Base-by-base conservation (phyloP, 2,329 filamentous ascomycete species). In the Aspergillus candidus region DNA sequence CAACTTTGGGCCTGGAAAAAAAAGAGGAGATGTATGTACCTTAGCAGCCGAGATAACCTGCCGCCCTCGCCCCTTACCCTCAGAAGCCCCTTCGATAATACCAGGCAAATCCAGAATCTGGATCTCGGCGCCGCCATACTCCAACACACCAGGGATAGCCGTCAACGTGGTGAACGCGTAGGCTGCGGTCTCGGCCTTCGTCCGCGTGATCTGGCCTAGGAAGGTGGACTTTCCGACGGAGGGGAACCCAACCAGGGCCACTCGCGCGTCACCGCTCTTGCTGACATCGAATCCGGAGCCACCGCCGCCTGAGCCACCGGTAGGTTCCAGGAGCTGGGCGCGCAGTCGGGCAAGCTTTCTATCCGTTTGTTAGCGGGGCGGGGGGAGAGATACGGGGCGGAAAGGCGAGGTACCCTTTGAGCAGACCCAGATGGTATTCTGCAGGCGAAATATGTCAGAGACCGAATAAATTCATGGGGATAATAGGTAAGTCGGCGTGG, bases 191-290 rank as follows among this genome's bases (percentile, higher is more conserved):
- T 96, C 91, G 40, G 89, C 95, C 62, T 88, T 89, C 32, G 94
- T 98, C 72, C 95, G 97, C 39, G 93, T 98, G 65, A 98, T 94
- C 63, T 97, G 96, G 38, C 90, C 96, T n/a, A 98, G 68, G 63
- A 98, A 97, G 0, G 93, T 98, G 2, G 93, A 98, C 73, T 98
- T 98, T 66, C 93, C 93, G 40, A 98, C 93, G 0, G 94, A 98
- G 0, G 94, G 93, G 59, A 98, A 98, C n/a, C 93, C 93, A 42
- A 98, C 94, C 2, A 98, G 80, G 2, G 94, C 89, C 70, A 98
- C 97, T 60, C 93, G 83, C 11, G 93, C 93, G 74, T 98, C 93
- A 51, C 93, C 93, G 54, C 85, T 91, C 71, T 98, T 98, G 66
- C 86, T 93, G 34, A 98, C 93, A 62, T 91, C 86, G 66, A 75